Percentiles rank a stretch among this genome's conserved stretches.
These are phyloP conservation scores for Daldinia grandis DNA, from an alignment of 495 filamentous ascomycete genomes.

Conservation along the genomic window DNA sequence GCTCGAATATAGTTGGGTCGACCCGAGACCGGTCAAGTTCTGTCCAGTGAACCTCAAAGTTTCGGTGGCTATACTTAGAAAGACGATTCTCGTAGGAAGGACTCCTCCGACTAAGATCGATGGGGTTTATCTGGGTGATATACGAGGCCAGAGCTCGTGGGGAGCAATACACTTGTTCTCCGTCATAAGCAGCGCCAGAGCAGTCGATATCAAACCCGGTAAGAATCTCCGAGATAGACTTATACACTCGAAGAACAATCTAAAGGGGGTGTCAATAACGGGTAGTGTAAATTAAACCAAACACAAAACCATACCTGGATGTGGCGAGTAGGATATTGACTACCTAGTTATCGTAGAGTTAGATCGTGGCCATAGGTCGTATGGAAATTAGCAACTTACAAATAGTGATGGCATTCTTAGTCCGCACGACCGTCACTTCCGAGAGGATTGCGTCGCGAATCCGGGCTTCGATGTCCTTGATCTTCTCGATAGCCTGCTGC, in stretches of 20 bases:
- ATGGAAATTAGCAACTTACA: constrained; percentile 39
- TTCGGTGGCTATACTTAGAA: constrained; percentile 85
- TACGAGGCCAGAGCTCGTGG: constrained; percentile 76
- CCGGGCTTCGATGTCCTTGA: constrained; percentile 75
- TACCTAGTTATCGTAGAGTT: constrained; percentile 51
- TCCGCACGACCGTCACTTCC: constrained; percentile 78
- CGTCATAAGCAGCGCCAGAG: constrained; percentile 80
- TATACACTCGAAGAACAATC: constrained; percentile 86
- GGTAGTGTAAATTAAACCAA: background rate
- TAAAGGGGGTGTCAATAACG: constrained; percentile 45
- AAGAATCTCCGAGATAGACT: constrained; percentile 79
- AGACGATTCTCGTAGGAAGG: constrained; percentile 87
- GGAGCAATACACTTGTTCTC: constrained; percentile 74
- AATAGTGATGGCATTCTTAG: constrained; percentile 86
- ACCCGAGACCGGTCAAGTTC: constrained; percentile 73
- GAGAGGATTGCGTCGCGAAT: constrained; percentile 76
- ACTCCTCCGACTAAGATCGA: constrained; percentile 80
- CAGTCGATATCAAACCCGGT: constrained; percentile 89
- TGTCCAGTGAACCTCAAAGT: constrained; percentile 83
- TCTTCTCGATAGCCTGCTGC: constrained; percentile 78
- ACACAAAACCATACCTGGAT: constrained; percentile 57
- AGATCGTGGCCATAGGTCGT: background rate
- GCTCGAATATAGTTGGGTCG: constrained; percentile 85
- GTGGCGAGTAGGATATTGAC: constrained; percentile 82
- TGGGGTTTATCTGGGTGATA: constrained; percentile 79